Percentiles rank a stretch among this genome's conserved stretches.
Conservation (phyloP, 495 filamentous ascomycete species). For the Rhypophila decipiens region DNA sequence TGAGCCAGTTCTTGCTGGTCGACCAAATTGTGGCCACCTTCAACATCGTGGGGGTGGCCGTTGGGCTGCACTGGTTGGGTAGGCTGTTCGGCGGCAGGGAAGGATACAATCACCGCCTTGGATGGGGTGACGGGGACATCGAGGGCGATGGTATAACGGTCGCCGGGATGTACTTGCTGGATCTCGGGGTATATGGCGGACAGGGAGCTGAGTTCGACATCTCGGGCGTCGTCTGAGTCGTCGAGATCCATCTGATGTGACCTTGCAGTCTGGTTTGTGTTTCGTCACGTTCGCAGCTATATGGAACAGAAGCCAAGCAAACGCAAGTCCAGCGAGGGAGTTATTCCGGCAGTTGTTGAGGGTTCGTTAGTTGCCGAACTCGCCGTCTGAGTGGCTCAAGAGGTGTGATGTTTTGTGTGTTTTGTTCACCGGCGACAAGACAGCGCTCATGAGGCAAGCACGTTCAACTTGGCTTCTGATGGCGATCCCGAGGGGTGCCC, state of each 20-base stretch:
- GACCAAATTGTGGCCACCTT: slow-evolving; percentile 7
- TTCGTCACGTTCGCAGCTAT: no score
- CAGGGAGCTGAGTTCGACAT: slow-evolving; percentile 75
- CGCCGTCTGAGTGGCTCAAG: no score
- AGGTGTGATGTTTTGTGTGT: no score
- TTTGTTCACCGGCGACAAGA: no score
- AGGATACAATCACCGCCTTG: slow-evolving; percentile 61
- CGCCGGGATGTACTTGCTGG: slow-evolving; percentile 44
- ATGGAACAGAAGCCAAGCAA: no score
- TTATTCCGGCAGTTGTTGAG: no score
- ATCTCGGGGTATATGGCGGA: slow-evolving; percentile 88
- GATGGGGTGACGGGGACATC: slow-evolving; percentile 67
- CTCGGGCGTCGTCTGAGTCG: slow-evolving; percentile 58
- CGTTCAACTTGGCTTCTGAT: neutral
- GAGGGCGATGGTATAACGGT: slow-evolving; percentile 60
- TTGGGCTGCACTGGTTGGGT: neutral
- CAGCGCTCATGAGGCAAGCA: no score
- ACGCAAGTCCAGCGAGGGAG: no score
- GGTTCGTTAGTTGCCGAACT: no score
- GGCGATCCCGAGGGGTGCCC: no score
- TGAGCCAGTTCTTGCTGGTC: slow-evolving; percentile 64
- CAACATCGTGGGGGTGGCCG: slow-evolving; percentile 6
- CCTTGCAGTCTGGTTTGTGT: no score
- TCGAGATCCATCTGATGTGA: slow-evolving; percentile 11
- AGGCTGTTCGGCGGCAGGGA: slow-evolving; percentile 42